Conservation (phyloP, 1,284 basidiomycete genomes). For the Trichosporon ovoides region DNA sequence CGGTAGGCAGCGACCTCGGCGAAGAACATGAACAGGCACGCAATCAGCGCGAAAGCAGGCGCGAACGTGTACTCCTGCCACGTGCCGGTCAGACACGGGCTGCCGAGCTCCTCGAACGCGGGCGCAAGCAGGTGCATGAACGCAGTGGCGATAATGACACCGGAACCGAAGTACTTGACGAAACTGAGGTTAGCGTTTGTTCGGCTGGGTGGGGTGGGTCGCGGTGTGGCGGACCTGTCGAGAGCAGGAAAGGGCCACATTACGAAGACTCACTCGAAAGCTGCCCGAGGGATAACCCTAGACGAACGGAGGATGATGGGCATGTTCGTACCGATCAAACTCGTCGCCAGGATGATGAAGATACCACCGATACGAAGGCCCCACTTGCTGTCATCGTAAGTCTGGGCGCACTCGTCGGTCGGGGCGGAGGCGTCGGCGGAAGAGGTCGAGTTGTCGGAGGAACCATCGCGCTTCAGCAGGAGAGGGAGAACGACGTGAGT, state of each 20-base stretch:
- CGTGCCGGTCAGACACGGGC: conserved; percentile 62
- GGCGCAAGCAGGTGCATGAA: conserved; percentile 81
- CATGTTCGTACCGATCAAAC: conserved; percentile 62
- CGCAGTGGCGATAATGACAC: conserved; percentile 87
- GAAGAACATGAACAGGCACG: conserved; percentile 78
- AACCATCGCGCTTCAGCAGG: not conserved
- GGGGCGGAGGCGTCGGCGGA: not conserved
- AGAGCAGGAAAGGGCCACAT: too few species aligned
- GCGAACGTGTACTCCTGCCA: conserved; percentile 77
- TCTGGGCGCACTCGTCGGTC: conserved; percentile 20
- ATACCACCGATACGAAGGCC: conserved; percentile 71
- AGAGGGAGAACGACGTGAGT: not conserved
- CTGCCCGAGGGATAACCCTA: conserved; percentile 58
- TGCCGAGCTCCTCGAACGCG: conserved; percentile 64
- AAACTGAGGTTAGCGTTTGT: conserved; percentile 52
- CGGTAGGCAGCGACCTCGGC: conserved; percentile 79
- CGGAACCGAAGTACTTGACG: conserved; percentile 92
- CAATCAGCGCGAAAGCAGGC: conserved; percentile 69
- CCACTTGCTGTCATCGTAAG: conserved; percentile 21
- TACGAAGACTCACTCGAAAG: conserved; percentile 69
- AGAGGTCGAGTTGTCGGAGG: too few species aligned
- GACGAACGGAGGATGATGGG: conserved; percentile 69
- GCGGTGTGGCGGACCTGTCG: too few species aligned
- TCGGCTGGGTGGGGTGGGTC: not conserved
- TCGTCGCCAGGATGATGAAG: conserved; percentile 69